Conservation (phyloP, 495 filamentous ascomycete genomes). For the Eremomyces bilateralis region DNA sequence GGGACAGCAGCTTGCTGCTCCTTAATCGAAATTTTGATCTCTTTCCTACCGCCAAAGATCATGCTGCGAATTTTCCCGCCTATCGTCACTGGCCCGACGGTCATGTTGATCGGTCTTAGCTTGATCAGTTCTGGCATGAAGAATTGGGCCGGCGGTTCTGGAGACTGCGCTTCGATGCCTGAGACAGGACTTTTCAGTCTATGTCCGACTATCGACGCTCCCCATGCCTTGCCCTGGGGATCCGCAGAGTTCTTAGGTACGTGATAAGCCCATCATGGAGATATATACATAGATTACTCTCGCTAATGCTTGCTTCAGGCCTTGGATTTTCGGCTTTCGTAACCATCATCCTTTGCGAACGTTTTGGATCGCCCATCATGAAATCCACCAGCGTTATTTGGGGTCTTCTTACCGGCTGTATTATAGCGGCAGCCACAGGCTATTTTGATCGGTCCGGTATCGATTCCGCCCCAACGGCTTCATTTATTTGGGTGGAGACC, state of each 20-base stretch:
- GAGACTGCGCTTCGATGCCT: conserved; percentile 34
- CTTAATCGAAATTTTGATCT: conserved; percentile 48
- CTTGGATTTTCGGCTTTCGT: conserved; percentile 79
- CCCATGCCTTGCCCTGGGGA: conserved; percentile 78
- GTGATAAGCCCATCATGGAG: too few species aligned
- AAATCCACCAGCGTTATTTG: conserved; percentile 56
- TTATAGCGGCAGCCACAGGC: conserved; percentile 63
- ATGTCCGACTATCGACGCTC: conserved; percentile 52
- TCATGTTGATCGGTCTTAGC: conserved; percentile 14
- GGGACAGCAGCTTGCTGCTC: conserved; percentile 53
- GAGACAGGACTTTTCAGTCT: conserved; percentile 31
- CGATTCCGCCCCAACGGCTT: conserved; percentile 45
- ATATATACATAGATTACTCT: too few species aligned
- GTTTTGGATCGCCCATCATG: conserved; percentile 64
- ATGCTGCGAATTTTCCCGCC: conserved; percentile 70
- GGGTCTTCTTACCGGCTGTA: conserved; percentile 67
- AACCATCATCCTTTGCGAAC: conserved; percentile 67
- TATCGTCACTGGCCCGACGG: conserved; percentile 49
- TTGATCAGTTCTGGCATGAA: conserved; percentile 63
- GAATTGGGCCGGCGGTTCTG: conserved; percentile 66
- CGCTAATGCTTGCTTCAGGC: too few species aligned
- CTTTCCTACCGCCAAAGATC: conserved; percentile 46
- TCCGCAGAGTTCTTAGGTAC: conserved; percentile 70
- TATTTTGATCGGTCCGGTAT: conserved; percentile 62
- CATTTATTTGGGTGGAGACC: conserved; percentile 81